Evolutionary conservation across 2,329 filamentous ascomycete species (phyloP).

Genomic region (Sclerotinia nivalis): DNA sequence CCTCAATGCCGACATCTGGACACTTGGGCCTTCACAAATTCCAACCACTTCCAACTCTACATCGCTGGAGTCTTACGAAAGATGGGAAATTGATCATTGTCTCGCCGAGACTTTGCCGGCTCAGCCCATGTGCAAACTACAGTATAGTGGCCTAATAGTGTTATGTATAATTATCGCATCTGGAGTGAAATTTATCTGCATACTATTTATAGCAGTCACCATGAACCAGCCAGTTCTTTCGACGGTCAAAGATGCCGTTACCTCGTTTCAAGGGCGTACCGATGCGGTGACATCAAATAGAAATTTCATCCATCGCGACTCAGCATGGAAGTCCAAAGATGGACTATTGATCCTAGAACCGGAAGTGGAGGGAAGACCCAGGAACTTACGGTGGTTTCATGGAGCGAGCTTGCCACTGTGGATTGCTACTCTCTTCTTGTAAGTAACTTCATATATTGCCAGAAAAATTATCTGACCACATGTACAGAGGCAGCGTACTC

Average conservation of each 20-base stretch:
- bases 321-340: constrained; percentile 28
- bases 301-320: constrained; percentile 34
- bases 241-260: constrained; percentile 44
- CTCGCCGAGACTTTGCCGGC: constrained; percentile 26
- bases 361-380: constrained; percentile 1
- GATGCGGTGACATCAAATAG: constrained; percentile 38
- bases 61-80: constrained; percentile 9
- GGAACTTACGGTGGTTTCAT: constrained; percentile 29
- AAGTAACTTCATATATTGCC: neutral
- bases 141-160: constrained; percentile 26
- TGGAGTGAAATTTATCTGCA: constrained; percentile 9
- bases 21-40: constrained; percentile 21
- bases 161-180: neutral
- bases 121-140: constrained; percentile 29
- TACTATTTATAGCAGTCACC: constrained; percentile 24
- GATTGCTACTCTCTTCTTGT: constrained; percentile 26
- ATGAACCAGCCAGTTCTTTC: constrained; percentile 34
- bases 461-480: neutral
- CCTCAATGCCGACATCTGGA: constrained; percentile 29
- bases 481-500: neutral
- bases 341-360: constrained; percentile 8
- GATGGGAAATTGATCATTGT: constrained; percentile 34
- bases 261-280: constrained; percentile 42
- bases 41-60: constrained; percentile 8
- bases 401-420: constrained; percentile 26